Conservation (phyloP, 2,329 filamentous ascomycete species). For the Lojkania enalia region DNA sequence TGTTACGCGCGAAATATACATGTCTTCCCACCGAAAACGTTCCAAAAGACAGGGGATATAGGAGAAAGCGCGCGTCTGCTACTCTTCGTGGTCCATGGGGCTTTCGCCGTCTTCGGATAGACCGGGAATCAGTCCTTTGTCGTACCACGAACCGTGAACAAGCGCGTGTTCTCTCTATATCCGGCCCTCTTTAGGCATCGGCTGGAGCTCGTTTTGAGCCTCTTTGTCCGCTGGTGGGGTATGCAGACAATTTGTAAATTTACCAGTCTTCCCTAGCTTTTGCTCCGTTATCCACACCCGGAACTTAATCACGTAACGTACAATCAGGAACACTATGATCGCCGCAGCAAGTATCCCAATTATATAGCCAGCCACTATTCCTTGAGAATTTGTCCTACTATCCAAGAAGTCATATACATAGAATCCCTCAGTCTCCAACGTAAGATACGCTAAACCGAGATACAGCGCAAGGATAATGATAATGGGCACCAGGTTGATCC, state of each 20-base stretch:
- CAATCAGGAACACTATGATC: constrained; percentile 48
- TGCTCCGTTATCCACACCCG: constrained; percentile 50
- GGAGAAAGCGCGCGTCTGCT: background rate
- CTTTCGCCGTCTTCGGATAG: background rate
- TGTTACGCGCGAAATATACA: too few relatives aligned
- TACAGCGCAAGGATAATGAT: constrained; percentile 73
- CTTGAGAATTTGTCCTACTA: constrained; percentile 50
- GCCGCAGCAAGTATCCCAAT: constrained; percentile 51
- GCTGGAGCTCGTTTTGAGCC: constrained; percentile 21
- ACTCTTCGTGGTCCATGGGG: background rate
- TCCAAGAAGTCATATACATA: constrained; percentile 84
- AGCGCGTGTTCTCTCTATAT: background rate
- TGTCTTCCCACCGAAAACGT: too few relatives aligned
- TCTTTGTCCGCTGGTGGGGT: constrained; percentile 16
- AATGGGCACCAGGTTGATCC: constrained; percentile 68
- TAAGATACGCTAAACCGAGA: constrained; percentile 73
- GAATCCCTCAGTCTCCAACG: constrained; percentile 67
- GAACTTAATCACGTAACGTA: constrained; percentile 44
- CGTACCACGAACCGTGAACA: background rate
- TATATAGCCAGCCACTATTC: constrained; percentile 66
- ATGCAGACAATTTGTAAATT: constrained; percentile 23
- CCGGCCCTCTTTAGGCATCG: constrained; percentile 7
- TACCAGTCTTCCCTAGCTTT: constrained; percentile 47
- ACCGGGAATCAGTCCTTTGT: background rate
- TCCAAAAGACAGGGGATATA: too few relatives aligned